These are phyloP conservation scores for Trypanosomatidae sp. DNA, from an alignment of 208 protist species.

Conservation along the genomic window DNA sequence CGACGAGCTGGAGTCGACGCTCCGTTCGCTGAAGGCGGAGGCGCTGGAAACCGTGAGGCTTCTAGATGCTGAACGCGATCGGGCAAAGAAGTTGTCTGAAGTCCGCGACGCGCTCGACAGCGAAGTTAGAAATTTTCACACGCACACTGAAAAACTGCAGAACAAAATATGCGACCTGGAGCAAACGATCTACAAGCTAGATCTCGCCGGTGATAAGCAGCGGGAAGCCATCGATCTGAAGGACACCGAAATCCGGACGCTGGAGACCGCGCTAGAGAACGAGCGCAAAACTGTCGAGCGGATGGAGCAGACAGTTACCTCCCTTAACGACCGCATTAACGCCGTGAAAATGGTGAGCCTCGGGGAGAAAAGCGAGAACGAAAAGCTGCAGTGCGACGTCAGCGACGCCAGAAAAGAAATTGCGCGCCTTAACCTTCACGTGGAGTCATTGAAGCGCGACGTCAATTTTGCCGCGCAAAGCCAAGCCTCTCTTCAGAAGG, in stretches of 20 bases:
- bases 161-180: slow-evolving; percentile 67
- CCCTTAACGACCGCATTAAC: slow-evolving; percentile 72
- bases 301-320: slow-evolving; percentile 60
- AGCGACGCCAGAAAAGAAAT: slow-evolving; percentile 51
- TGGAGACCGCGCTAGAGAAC: slow-evolving; percentile 47
- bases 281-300: slow-evolving; percentile 51
- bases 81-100: slow-evolving; percentile 23
- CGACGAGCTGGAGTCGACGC: slow-evolving; percentile 8
- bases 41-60: slow-evolving; percentile 23
- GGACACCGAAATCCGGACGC: slow-evolving; percentile 65
- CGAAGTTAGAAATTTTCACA: slow-evolving; percentile 38
- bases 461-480: slow-evolving; percentile 43
- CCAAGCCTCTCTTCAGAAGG: slow-evolving; percentile 39
- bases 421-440: slow-evolving; percentile 41
- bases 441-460: slow-evolving; percentile 60
- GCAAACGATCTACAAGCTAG: slow-evolving; percentile 67
- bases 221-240: slow-evolving; percentile 65
- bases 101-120: slow-evolving; percentile 28
- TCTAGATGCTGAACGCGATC: slow-evolving; percentile 39
- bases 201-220: slow-evolving; percentile 64
- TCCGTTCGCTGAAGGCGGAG: slow-evolving; percentile 1
- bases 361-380: slow-evolving; percentile 55
- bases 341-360: slow-evolving; percentile 67
- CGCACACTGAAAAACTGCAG: slow-evolving; percentile 50
- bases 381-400: slow-evolving; percentile 61